phyloP scores from a whole-genome alignment of 305 asterid genomes.

The Fraxinus platypoda region DNA sequence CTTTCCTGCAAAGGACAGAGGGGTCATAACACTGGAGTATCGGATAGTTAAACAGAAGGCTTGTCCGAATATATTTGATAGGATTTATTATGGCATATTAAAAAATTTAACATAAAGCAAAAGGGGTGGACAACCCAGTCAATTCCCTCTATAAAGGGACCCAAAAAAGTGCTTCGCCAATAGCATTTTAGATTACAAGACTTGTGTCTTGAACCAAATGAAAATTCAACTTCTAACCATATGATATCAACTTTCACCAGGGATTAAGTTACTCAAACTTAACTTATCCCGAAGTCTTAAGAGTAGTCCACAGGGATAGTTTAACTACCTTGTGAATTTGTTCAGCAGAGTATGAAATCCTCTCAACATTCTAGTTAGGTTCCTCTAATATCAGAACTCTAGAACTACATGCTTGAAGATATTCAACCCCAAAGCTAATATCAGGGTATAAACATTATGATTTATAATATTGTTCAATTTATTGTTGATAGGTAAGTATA shows the following conservation, averaged over 20 bases:
- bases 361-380: neutral
- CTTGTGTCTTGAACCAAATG: neutral
- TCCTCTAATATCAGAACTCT: neutral
- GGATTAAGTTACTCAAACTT: neutral
- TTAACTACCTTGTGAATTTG: neutral
- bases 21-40: neutral
- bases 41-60: neutral
- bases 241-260: neutral
- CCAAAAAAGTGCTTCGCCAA: neutral
- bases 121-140: neutral
- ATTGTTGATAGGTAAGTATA: neutral
- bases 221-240: neutral
- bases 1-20: neutral
- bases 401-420: neutral
- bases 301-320: neutral
- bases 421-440: neutral
- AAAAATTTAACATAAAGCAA: neutral
- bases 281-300: neutral
- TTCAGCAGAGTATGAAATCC: conserved; percentile 1
- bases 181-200: neutral
- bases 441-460: neutral
- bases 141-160: neutral
- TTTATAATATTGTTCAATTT: neutral
- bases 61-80: neutral
- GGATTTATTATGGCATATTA: neutral